phyloP scores from a whole-genome alignment of 495 filamentous ascomycete genomes.

The Beverwykella pulmonaria region DNA sequence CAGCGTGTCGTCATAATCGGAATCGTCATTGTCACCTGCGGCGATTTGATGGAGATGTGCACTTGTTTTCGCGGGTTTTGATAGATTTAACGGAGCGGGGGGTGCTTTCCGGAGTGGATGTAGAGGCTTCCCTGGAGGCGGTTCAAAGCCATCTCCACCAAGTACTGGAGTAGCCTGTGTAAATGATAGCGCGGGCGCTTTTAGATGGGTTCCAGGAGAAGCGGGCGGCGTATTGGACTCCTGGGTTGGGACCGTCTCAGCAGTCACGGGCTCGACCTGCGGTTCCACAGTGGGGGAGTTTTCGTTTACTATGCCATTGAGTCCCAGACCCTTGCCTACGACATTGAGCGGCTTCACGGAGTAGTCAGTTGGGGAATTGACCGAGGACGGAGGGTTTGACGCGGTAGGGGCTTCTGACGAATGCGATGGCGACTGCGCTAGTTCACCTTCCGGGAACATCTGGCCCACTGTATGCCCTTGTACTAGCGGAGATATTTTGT shows the following conservation, averaged over 20 bases:
- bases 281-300: constrained; percentile 4
- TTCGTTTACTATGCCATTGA: constrained; percentile 29
- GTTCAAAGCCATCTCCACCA: constrained; percentile 34
- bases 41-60: constrained; percentile 52
- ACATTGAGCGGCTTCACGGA: constrained; percentile 29
- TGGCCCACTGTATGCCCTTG: constrained; percentile 24
- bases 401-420: constrained; percentile 27
- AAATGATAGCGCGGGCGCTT: constrained; percentile 35
- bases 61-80: constrained; percentile 46
- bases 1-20: constrained; percentile 79
- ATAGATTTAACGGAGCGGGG: constrained; percentile 80
- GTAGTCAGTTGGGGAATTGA: constrained; percentile 35
- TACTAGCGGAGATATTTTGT: constrained; percentile 32
- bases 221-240: background rate
- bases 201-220: constrained; percentile 3
- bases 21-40: constrained; percentile 67
- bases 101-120: constrained; percentile 66
- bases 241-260: background rate
- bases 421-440: constrained; percentile 33
- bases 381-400: constrained; percentile 26
- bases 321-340: constrained; percentile 19
- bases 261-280: background rate
- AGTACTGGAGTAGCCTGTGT: constrained; percentile 42
- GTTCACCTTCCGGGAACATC: constrained; percentile 17
- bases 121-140: constrained; percentile 27